phyloP scores from a whole-genome alignment of 1,284 basidiomycete genomes.

The Ceratobasidium sp. region DNA sequence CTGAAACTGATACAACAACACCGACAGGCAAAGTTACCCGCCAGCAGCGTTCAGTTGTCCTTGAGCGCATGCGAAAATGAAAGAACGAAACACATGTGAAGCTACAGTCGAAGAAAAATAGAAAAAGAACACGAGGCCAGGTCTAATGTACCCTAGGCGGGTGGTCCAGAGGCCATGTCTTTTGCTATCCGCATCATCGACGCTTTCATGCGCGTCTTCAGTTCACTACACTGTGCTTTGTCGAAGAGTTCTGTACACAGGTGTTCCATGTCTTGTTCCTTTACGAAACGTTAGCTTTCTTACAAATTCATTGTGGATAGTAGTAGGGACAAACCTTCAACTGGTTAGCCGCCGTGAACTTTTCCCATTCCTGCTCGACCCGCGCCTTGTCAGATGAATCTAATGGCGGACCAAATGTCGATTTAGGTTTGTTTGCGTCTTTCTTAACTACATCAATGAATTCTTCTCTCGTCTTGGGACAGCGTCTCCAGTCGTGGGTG shows the following conservation, averaged over 20 bases:
- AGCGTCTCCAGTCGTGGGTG: conserved; percentile 50
- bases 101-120: conserved; percentile 24
- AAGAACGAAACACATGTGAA: conserved; percentile 25
- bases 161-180: conserved; percentile 36
- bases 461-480: conserved; percentile 69
- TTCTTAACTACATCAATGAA: conserved; percentile 60
- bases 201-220: conserved; percentile 35
- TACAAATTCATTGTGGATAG: conserved; percentile 7
- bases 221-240: conserved; percentile 71
- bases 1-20: not conserved
- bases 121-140: conserved; percentile 12
- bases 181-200: conserved; percentile 41
- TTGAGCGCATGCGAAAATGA: not conserved
- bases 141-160: conserved; percentile 11
- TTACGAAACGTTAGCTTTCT: not conserved
- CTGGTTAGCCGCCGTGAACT: conserved; percentile 73
- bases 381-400: conserved; percentile 54
- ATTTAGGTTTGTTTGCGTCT: conserved; percentile 57
- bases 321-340: conserved; percentile 64
- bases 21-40: not conserved
- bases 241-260: conserved; percentile 78
- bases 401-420: conserved; percentile 57
- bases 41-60: not conserved
- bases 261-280: conserved; percentile 80
- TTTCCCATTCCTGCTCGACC: conserved; percentile 79